phyloP scores from a whole-genome alignment of 2,329 filamentous ascomycete species.

The Pseudofabraea citricarpa region DNA sequence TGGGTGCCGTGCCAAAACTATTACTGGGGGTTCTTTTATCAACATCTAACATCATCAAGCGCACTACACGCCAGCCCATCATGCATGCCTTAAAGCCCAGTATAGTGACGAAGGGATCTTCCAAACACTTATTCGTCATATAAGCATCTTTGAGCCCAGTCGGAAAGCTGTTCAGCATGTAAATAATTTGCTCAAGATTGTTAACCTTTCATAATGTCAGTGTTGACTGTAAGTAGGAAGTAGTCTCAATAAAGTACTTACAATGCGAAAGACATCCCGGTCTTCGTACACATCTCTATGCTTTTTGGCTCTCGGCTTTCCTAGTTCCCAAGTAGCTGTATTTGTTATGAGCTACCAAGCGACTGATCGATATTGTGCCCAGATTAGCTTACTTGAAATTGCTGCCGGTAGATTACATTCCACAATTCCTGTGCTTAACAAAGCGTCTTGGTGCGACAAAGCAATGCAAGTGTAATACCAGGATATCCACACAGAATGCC shows the following conservation, averaged over 20 bases:
- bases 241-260: background rate
- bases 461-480: slow-evolving; percentile 2
- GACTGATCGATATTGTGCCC: background rate
- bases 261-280: background rate
- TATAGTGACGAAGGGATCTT: slow-evolving; percentile 2
- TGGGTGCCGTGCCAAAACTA: background rate
- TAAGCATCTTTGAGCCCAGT: background rate
- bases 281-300: slow-evolving; percentile 1
- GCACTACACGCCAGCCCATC: background rate
- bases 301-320: background rate
- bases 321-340: slow-evolving; percentile 2
- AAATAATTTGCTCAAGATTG: background rate
- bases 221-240: background rate
- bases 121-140: background rate
- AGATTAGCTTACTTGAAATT: background rate
- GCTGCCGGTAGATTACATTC: background rate
- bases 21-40: background rate
- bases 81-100: slow-evolving; percentile 1
- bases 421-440: background rate
- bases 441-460: slow-evolving; percentile 1
- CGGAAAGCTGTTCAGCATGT: background rate
- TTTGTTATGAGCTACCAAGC: background rate
- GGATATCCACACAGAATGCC: slow-evolving; percentile 1
- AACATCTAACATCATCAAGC: slow-evolving; percentile 1
- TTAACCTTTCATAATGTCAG: background rate